Base-by-base conservation (phyloP, 257 asterid species). In the Solanum piurae region DNA sequence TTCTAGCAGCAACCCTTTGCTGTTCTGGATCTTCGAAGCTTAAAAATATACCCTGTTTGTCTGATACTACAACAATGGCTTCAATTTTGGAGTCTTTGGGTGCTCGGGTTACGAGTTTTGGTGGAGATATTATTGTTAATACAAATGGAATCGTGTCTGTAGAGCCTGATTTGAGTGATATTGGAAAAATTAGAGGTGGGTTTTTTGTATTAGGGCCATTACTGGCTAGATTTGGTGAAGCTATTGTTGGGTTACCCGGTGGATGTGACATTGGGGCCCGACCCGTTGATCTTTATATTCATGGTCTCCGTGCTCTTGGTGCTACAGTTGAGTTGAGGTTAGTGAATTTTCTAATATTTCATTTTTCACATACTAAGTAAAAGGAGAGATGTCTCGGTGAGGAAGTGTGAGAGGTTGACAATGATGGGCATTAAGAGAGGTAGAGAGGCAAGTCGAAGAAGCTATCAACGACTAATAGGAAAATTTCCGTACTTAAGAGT, bases 191-290 rank as follows among this genome's bases (percentile, higher is more conserved):
- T 37, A 88, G 93, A 18, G 93, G 93, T 66, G 92, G 92, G 27
- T 89, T 92, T 29, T 91, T 92, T 6, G 92, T 91, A 4, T 11
- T 92, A 4, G 94, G 94, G 13, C 92, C 93, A 3, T 85, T 92
- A 62, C 27, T 92, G 83, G 94, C 87, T 74, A 87, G 93, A 25
- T 92, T 90, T 69, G 94, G 94, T 6, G 89, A 89, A 86, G 94
- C 94, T 9, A 88, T 64, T 66, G 91, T 91, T 5, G 90, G 75
- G 16, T 85, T 91, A 14, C 92, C 93, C 5, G 92, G 93, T 34
- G 94, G 92, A 1, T 92, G 94, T 52, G 88, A 89, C 62, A 91
- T 92, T 37, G 94, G 94, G 37, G 84, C 92, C 87, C 91, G 94
- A 44, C 93, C 94, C 4, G 72, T 92, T 12, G 92, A 91, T 79